Base-by-base conservation (phyloP, 1,139 yeast species). In the Entelexis paramagnoliae region DNA sequence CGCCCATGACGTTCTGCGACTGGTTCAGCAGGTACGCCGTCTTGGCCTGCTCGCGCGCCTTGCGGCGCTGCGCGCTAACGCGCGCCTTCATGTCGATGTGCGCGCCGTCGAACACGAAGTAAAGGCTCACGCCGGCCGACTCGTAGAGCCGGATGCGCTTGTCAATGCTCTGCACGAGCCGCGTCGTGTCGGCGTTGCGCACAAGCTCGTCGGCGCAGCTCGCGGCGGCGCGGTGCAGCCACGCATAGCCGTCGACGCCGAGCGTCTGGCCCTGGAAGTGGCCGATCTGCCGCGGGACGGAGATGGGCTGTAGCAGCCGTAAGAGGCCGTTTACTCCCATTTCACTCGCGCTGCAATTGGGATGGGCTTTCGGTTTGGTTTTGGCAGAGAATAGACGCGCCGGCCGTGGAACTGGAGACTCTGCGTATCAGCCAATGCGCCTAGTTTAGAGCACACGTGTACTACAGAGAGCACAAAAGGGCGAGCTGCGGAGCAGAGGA, bases 161-260 rank as follows among this genome's bases (percentile, higher is more conserved):
- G 64, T 80, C 65, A 24, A 82, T 76, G 51, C 64, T 69, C 43
- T 68, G 68, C 64, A 77, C 59, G 63, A 83, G 85, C 59, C 76
- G 76, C 7, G 76, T 71, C 0, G 97, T 87, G 0, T 89, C 88
- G 50, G 70, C 68, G 26, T 80, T 86, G 53, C 76, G 71, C 13
- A 89, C 88, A 47, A 93, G 71, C 51, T 91, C 96, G 66, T 78
- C 79, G 0, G 97, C 85, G 68, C 98, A 89, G 14, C 87, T 72
- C 46, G 83, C 76, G 4, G 86, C 79, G 2, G 94, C 89, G 56
- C 87, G 78, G 67, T 93, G 98, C 11, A 93, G 75, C 99, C 99
- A 93, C 1, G 96, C 91, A 64, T 88, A 93, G 0, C 95, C 91
- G 64, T 93, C 99, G 22, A 93, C 81, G 0, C 96, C 99, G 45